Evolutionary conservation across 306 rosid species (phyloP).

Genomic region (Inga leiocalycina): DNA sequence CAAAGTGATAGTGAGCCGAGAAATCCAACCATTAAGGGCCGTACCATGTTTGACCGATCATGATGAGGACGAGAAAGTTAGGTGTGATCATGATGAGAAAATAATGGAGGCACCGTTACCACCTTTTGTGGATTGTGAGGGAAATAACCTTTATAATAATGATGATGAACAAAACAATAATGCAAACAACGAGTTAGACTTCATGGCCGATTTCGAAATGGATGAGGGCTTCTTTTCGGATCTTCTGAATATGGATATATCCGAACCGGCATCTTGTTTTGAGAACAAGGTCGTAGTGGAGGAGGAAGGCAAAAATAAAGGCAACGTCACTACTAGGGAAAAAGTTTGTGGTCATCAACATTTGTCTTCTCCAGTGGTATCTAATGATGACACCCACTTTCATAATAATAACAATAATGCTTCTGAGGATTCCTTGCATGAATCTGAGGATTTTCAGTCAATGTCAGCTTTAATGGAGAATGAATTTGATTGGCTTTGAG

Average conservation of each 20-base stretch:
- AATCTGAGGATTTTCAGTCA: slow-evolving; percentile 37
- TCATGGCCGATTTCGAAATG: slow-evolving; percentile 49
- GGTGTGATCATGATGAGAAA: neutral
- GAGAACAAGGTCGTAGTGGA: neutral
- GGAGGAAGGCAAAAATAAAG: slow-evolving; percentile 3
- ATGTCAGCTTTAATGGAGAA: slow-evolving; percentile 33
- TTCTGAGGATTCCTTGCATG: slow-evolving; percentile 39
- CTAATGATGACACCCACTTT: slow-evolving; percentile 25
- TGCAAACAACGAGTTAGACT: slow-evolving; percentile 23
- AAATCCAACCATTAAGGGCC: neutral
- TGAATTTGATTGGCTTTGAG: slow-evolving; percentile 49
- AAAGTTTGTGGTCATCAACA: neutral
- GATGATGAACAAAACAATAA: neutral
- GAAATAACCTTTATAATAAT: neutral
- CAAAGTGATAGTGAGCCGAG: slow-evolving; percentile 33
- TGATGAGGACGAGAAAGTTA: neutral
- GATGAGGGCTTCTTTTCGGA: slow-evolving; percentile 51
- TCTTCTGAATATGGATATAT: slow-evolving; percentile 46
- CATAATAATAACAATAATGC: neutral
- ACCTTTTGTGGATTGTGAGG: neutral
- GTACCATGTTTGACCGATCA: neutral
- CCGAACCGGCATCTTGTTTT: slow-evolving; percentile 32
- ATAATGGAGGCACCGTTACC: neutral
- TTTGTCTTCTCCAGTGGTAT: neutral
- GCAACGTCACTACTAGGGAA: neutral